These are phyloP conservation scores for Prunus armeniaca DNA, from an alignment of 306 rosid species.

Conservation along the genomic window DNA sequence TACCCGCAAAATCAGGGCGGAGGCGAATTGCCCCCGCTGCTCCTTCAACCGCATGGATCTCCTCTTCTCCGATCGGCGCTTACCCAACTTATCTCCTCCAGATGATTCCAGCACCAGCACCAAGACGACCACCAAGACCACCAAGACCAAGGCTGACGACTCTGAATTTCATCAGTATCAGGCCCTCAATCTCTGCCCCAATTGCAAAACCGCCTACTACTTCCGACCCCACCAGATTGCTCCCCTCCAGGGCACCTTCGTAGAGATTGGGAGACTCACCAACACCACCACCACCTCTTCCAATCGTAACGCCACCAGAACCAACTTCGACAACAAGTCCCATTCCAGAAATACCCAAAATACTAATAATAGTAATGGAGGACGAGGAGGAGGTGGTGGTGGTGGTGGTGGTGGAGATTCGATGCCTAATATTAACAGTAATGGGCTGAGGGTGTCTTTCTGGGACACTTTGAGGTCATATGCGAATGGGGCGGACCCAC, in stretches of 20 bases:
- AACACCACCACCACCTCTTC: slow-evolving; percentile 11
- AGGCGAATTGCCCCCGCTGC: slow-evolving; percentile 90
- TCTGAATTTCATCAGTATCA: slow-evolving; percentile 30
- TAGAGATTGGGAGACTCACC: slow-evolving; percentile 74
- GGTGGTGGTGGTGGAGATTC: not conserved
- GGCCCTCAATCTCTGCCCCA: slow-evolving; percentile 82
- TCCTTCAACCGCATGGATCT: slow-evolving; percentile 66
- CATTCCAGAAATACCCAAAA: slow-evolving; percentile 28
- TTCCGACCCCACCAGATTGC: slow-evolving; percentile 62
- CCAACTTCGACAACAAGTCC: slow-evolving; percentile 34
- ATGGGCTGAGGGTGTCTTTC: slow-evolving; percentile 48
- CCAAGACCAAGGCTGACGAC: not conserved
- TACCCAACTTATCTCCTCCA: slow-evolving; percentile 39
- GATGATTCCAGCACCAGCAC: not conserved
- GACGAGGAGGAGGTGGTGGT: not conserved
- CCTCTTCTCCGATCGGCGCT: slow-evolving; percentile 57
- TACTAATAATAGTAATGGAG: slow-evolving; percentile 9
- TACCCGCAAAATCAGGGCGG: slow-evolving; percentile 76
- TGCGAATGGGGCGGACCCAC: slow-evolving; percentile 58
- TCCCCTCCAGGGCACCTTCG: slow-evolving; percentile 83
- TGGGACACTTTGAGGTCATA: slow-evolving; percentile 57
- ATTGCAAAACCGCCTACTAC: slow-evolving; percentile 79
- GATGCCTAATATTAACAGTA: slow-evolving; percentile 20
- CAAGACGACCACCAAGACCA: not conserved
- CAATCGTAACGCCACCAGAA: slow-evolving; percentile 21